Percentiles rank a stretch among this genome's conserved stretches.
Conservation (phyloP, 2,329 filamentous ascomycete species). For the Fusarium neocosmosporiellum region DNA sequence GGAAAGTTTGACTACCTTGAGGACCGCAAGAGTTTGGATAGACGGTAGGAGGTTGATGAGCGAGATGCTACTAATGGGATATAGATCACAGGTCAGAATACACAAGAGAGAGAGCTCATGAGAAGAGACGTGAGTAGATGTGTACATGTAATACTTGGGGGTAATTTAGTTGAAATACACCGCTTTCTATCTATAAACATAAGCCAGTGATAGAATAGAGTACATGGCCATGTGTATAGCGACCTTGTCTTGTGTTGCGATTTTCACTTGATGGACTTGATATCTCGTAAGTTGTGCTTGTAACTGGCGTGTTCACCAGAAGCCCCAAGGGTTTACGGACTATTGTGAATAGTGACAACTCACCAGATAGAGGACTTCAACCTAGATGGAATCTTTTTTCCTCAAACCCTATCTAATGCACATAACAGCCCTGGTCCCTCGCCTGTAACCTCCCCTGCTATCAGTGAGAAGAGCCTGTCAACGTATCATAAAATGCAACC, state of each 20-base stretch:
- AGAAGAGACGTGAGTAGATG: background rate
- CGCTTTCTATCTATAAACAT: background rate
- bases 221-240: background rate
- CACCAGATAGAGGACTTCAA: background rate
- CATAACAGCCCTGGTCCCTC: background rate
- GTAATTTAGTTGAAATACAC: background rate
- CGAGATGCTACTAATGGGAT: background rate
- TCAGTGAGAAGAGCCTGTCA: background rate
- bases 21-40: conserved; percentile 32
- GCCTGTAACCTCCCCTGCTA: background rate
- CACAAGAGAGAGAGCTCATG: background rate
- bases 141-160: background rate
- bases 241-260: background rate
- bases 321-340: background rate
- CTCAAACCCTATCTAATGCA: conserved; percentile 19
- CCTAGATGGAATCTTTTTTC: background rate
- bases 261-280: background rate
- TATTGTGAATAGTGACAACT: background rate
- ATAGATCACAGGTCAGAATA: background rate
- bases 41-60: conserved; percentile 6
- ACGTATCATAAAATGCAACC: conserved; percentile 15
- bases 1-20: conserved; percentile 45
- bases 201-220: background rate
- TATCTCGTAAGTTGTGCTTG: background rate
- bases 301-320: background rate